Base-by-base conservation (phyloP, 2,329 filamentous ascomycete species). In the Cercospora beticola region DNA sequence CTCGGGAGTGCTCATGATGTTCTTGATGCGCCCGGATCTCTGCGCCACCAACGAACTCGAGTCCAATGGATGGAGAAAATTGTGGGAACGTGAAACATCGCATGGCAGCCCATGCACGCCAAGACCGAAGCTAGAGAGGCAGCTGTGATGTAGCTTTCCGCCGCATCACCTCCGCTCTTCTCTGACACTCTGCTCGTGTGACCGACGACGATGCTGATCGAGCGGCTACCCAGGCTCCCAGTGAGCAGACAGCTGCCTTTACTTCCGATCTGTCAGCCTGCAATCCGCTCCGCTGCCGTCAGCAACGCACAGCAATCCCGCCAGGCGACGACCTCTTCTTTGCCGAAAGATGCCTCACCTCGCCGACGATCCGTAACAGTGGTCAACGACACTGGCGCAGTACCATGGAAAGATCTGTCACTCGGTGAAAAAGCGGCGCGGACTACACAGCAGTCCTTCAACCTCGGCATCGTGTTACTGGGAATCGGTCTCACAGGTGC, bases 361-460 rank as follows among this genome's bases (percentile, higher is more conserved):
- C 87, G 85, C 71, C 86, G 92, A 64, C 89, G 87, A 76, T 85
- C 89, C 46, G 89, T 97, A 28, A 97, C 93, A 0, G 87, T 94
- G 0, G 89, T 94, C 76, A 95, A 93, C 74, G 94, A 97, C 74
- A 91, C 93, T 76, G 94, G 94, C 7, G 86, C 86, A 71, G 89
- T 97, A 1, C 88, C 89, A 4, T 98, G 94, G 94, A 86, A 83
- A 3, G 85, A 95, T 65, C 86, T 98, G 2, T 93, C 90, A 0
- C 83, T 82, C 0, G 83, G 83, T 59, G 94, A 97, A 79, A 97
- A 97, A 80, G 89, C 89, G 2, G 91, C 90, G 26, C 87, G 94
- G 46, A 92, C 93, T 8, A 94, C 92, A 0, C 94, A 97, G 80
- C 94, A 97, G 80, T 91, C 90, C 16, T 90, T 97, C 83, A 97